Conservation (phyloP, 208 protist species). For the Wallacemonas sp. region DNA sequence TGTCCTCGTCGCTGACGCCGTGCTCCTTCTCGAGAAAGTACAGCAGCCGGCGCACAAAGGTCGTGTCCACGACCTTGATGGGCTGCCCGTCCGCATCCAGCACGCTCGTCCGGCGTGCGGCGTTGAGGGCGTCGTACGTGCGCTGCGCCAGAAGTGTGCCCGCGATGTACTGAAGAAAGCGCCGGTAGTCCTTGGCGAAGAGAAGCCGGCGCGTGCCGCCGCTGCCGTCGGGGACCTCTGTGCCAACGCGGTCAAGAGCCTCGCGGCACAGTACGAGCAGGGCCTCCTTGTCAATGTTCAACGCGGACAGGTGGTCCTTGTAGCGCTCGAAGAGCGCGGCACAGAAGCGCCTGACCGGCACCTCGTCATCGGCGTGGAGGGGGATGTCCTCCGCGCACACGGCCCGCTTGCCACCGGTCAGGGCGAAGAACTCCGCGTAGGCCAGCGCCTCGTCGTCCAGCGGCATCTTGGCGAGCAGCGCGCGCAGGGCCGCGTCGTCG, state of each 20-base stretch:
- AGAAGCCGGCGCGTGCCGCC: conserved; percentile 10
- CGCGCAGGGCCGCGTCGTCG: not conserved
- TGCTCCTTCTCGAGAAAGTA: conserved; percentile 17
- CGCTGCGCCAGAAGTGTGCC: conserved; percentile 28
- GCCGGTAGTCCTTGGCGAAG: conserved; percentile 31
- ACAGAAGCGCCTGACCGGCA: not conserved
- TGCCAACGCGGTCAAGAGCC: conserved; percentile 24
- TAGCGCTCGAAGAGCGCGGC: conserved; percentile 31
- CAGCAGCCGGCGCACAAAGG: conserved; percentile 13
- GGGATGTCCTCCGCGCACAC: conserved; percentile 8
- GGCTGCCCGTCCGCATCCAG: conserved; percentile 8
- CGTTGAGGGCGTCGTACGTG: conserved; percentile 21
- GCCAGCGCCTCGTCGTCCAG: conserved; percentile 9
- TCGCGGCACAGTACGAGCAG: conserved; percentile 18
- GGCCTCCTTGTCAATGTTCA: conserved; percentile 18
- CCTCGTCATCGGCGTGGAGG: conserved; percentile 8
- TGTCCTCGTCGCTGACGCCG: not conserved
- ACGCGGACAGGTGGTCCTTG: conserved; percentile 16
- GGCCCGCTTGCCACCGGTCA: conserved; percentile 5
- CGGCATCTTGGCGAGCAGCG: conserved; percentile 1
- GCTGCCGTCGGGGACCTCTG: conserved; percentile 5
- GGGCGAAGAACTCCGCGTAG: conserved; percentile 26
- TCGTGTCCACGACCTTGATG: conserved; percentile 5
- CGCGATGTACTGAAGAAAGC: conserved; percentile 38
- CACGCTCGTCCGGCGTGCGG: not conserved